Evolutionary conservation across 1,284 basidiomycete genomes (phyloP), one percentile per base, ranked within the genome.

Genomic region (Irpex sp.): DNA sequence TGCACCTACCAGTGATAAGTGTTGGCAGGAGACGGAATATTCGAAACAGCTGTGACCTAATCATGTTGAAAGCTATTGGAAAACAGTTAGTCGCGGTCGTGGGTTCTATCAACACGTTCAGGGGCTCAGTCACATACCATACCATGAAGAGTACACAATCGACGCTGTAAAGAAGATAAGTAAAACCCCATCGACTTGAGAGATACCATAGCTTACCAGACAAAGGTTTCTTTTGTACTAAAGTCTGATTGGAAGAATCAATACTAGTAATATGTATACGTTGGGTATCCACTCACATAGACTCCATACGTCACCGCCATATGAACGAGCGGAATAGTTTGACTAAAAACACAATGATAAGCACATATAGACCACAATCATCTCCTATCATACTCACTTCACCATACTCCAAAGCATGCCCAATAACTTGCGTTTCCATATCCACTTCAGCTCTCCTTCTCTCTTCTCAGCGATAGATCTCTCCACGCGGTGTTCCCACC

Each of bases 291-390:
- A 39, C 74, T 61, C 64, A 76, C 75, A 67, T 82, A 90, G 47
- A 84, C 81, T 4, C 81, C 80, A 68, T 85, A 92, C 0, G 90
- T 89, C n/a, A 81, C 80, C 37, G 86, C 72, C 82, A 91, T 91
- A 4, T 85, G 86, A 39, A 86, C 67, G 2, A 89, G 74, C 1
- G 90, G 88, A 47, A 91, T 83, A 33, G 84, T 60, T 64, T 79
- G 82, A 71, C 86, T 87, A 58, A 61, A 45, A n/a, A 19, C n/a
- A 58, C 51, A 18, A 14, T n/a, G 35, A 12, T 14, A 4, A 19
- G 53, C 19, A 57, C 18, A 19, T 36, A 8, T 19, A 4, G 19
- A 51, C 2, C 19, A 19, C 8, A 5, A 23, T 9, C 10, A 5
- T 12, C 18, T 51, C 14, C 23, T 39, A 42, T 16, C 10, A 21